Evolutionary conservation across 352 stramenopile genomes (phyloP).

Genomic region (Phytophthora constricta): DNA sequence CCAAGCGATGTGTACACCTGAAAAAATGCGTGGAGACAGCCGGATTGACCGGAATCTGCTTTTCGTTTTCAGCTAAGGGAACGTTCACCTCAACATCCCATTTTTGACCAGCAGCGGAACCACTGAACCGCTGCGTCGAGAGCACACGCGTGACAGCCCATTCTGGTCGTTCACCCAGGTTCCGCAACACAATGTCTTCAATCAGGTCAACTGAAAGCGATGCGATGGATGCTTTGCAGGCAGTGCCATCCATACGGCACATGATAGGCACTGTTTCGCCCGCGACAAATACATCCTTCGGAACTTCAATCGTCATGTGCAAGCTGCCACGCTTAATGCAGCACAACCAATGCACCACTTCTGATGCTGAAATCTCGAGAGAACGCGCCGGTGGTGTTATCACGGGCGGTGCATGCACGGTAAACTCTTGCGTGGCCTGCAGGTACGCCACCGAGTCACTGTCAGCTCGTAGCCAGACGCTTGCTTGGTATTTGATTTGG

Average conservation of each 20-base stretch:
- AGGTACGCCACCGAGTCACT: conserved; percentile 41
- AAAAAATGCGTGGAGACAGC: conserved; percentile 35
- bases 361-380: conserved; percentile 34
- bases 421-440: conserved; percentile 36
- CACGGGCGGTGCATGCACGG: conserved; percentile 25
- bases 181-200: conserved; percentile 34
- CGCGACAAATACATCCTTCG: conserved; percentile 29
- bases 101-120: conserved; percentile 15
- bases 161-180: conserved; percentile 15
- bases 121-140: conserved; percentile 23
- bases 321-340: conserved; percentile 40
- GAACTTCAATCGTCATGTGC: conserved; percentile 23
- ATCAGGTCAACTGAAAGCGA: conserved; percentile 32
- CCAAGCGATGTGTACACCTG: conserved; percentile 34
- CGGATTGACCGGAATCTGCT: conserved; percentile 28
- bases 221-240: conserved; percentile 27
- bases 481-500: conserved; percentile 36
- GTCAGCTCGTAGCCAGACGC: conserved; percentile 37
- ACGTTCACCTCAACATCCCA: conserved; percentile 23
- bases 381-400: conserved; percentile 27
- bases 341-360: conserved; percentile 37
- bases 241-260: conserved; percentile 31
- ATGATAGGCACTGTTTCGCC: conserved; percentile 25
- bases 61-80: conserved; percentile 26
- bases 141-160: conserved; percentile 33